Conservation (phyloP, 495 filamentous ascomycete genomes). For the Penicillium fimorum region DNA sequence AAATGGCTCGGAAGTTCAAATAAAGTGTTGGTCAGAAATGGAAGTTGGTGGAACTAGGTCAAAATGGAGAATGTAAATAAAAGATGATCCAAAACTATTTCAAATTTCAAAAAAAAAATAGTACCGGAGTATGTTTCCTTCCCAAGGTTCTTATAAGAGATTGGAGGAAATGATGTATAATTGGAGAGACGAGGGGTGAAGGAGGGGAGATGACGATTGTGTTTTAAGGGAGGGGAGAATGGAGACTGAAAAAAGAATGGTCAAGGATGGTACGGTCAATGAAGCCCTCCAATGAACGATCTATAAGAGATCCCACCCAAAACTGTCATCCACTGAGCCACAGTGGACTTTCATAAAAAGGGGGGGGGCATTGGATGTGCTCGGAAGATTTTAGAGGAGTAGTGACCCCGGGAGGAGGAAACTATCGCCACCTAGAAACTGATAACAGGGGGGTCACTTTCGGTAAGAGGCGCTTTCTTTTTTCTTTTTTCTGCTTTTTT, state of each 20-base stretch:
- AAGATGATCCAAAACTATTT: background rate
- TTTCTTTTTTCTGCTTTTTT: conserved; percentile 15
- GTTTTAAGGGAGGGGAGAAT: conserved; percentile 17
- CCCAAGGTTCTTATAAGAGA: conserved; percentile 10
- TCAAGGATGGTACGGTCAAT: conserved; percentile 28
- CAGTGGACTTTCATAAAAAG: conserved; percentile 6
- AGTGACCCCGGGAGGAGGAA: conserved; percentile 13
- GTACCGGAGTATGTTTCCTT: conserved; percentile 8
- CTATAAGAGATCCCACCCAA: conserved; percentile 8
- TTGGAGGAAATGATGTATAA: conserved; percentile 14
- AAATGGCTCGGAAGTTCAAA: background rate
- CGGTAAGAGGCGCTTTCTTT: background rate
- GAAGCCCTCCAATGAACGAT: conserved; percentile 26
- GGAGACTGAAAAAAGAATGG: conserved; percentile 12
- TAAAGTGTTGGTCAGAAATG: background rate
- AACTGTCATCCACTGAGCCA: conserved; percentile 27
- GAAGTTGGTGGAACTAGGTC: conserved; percentile 7
- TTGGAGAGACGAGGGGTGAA: conserved; percentile 26
- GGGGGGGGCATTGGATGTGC: conserved; percentile 3
- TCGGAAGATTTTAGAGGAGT: conserved; percentile 21
- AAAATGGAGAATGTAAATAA: background rate
- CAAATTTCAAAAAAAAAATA: background rate
- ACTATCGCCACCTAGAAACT: conserved; percentile 24
- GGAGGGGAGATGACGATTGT: conserved; percentile 28
- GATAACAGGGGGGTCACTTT: conserved; percentile 26